Evolutionary conservation across 129 eudicot genomes (phyloP), one percentile per base, ranked within the genome.

Genomic region (Ambrosia trifida): DNA sequence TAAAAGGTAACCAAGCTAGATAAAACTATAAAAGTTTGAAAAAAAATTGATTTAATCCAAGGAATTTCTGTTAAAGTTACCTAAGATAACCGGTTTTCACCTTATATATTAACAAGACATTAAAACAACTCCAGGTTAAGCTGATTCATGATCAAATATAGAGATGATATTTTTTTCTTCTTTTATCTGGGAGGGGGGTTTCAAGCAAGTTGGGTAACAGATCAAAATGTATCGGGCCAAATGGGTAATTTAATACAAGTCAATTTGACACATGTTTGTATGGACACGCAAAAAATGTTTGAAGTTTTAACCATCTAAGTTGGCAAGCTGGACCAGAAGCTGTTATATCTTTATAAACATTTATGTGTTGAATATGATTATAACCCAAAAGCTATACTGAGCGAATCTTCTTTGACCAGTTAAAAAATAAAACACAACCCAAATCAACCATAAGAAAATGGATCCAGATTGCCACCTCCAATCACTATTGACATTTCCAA

Each of bases 401-500:
- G 12, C 4, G 3, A 53, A 44, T 44, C 0, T 19, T 53, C 7
- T 18, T 53, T 53, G 32, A 53, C 60, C 14, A 2, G 31, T 53
- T 9, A n/a, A n/a, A 11, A 20, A 7, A 56, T 56, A 20, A 54
- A 54, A 56, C n/a, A 56, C 28, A 20, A 56, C n/a, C 62, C 5
- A 56, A 20, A 56, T 56, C 62, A 3, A 56, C 62, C n/a, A 53
- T 19, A 18, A 18, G 32, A 8, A 56, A 56, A 56, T 56, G 62
- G 62, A 56, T 56, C 35, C 62, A 20, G 3, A 56, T 56, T 56
- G 33, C n/a, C 33, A 24, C 62, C 62, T 56, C n/a, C 11, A 56
- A 56, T 56, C n/a, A 20, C n/a, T 47, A n/a, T 64, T 50, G 24
- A 38, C 28, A 17, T 51, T 38, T 32, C 67, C 9, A 54, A 32